A percentile compares a stretch with the other conserved stretches of the same genome.
Evolutionary conservation across 1,284 basidiomycete species (phyloP).

Genomic region (Ceratobasidium sp.): DNA sequence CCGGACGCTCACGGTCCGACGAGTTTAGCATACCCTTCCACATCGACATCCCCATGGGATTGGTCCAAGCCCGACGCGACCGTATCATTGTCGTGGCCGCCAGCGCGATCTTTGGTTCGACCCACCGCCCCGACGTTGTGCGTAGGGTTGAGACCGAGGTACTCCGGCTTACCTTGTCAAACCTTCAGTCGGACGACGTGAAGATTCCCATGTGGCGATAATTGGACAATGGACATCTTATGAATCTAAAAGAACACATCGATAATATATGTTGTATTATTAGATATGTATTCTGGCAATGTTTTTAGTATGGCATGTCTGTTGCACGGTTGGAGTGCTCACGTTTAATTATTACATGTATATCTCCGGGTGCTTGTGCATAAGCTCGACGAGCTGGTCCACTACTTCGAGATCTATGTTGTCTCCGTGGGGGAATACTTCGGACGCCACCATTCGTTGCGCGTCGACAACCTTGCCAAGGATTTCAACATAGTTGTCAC

Average conservation of each 20-base stretch:
- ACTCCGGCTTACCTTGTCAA: conserved; percentile 20
- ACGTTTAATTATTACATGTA: conserved; percentile 29
- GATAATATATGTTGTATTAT: conserved; percentile 39
- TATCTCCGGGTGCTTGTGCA: conserved; percentile 34
- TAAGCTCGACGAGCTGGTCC: conserved; percentile 33
- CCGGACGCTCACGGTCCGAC: conserved; percentile 6
- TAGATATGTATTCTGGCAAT: conserved; percentile 33
- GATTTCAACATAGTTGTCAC: conserved; percentile 71
- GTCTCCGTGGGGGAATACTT: conserved; percentile 36
- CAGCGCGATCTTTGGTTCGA: conserved; percentile 36
- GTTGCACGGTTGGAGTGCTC: not conserved
- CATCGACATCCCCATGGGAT: conserved; percentile 26
- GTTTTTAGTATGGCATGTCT: conserved; percentile 26
- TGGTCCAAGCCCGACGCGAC: conserved; percentile 25
- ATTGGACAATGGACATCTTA: not conserved
- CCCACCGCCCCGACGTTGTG: conserved; percentile 23
- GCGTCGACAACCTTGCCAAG: conserved; percentile 68
- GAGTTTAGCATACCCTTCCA: conserved; percentile 30
- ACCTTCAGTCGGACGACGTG: conserved; percentile 25
- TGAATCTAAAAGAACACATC: not conserved
- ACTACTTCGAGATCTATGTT: conserved; percentile 32
- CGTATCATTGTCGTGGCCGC: conserved; percentile 18
- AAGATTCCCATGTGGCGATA: conserved; percentile 34
- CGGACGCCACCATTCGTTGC: conserved; percentile 9
- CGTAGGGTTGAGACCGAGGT: conserved; percentile 24